Conservation (phyloP, 805 yeast species). For the Kluyveromyces nonfermentans region DNA sequence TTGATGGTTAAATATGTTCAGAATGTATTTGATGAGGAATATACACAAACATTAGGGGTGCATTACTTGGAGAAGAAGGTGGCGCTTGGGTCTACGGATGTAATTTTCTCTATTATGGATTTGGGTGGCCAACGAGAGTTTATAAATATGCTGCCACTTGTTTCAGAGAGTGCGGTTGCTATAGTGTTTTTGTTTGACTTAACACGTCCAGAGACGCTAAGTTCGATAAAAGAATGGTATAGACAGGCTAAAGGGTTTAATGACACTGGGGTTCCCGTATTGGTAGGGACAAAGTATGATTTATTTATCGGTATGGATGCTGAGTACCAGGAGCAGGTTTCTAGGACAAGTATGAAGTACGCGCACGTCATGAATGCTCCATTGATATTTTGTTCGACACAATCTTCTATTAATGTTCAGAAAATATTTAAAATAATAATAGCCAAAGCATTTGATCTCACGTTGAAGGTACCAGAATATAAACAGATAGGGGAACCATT, state of each 20-base stretch:
- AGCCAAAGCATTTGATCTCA: slow-evolving; percentile 83
- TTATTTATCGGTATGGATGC: slow-evolving; percentile 68
- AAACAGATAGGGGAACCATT: slow-evolving; percentile 86
- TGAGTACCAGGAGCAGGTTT: slow-evolving; percentile 75
- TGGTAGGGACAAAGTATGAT: slow-evolving; percentile 92
- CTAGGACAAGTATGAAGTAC: slow-evolving; percentile 71
- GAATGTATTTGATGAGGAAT: slow-evolving; percentile 82
- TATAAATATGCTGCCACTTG: slow-evolving; percentile 90
- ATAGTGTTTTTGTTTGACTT: slow-evolving; percentile 84
- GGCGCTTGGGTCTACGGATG: slow-evolving; percentile 73
- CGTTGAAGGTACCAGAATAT: slow-evolving; percentile 75
- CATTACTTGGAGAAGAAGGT: slow-evolving; percentile 89
- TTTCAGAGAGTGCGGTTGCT: slow-evolving; percentile 87
- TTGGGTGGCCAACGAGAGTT: slow-evolving; percentile 93
- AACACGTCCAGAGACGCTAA: slow-evolving; percentile 75
- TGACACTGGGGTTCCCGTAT: slow-evolving; percentile 79
- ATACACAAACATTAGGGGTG: slow-evolving; percentile 90
- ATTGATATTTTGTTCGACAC: slow-evolving; percentile 80
- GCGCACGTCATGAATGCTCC: slow-evolving; percentile 86
- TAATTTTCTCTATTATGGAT: slow-evolving; percentile 91
- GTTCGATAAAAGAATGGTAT: slow-evolving; percentile 92
- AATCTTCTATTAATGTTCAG: slow-evolving; percentile 86
- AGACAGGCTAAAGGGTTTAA: slow-evolving; percentile 84
- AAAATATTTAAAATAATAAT: slow-evolving; percentile 86
- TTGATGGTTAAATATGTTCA: slow-evolving; percentile 97